Evolutionary conservation across 345 rosid species (phyloP).

Genomic region (Citrus inodora): DNA sequence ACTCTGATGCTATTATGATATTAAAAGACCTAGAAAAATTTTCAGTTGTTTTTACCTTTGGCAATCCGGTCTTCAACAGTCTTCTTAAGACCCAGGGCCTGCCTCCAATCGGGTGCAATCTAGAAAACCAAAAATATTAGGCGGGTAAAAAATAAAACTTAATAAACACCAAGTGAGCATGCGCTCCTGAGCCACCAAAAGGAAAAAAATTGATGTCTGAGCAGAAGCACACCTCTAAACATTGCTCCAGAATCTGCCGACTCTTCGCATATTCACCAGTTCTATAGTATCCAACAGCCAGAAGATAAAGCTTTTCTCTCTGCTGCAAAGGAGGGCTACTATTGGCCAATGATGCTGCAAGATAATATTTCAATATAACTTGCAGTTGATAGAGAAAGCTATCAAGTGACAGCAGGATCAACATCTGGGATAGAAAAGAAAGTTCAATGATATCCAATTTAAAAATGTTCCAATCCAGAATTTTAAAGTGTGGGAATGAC

Average conservation of each 20-base stretch:
- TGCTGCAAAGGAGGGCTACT: conserved; percentile 46
- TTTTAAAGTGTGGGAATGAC: too few species aligned
- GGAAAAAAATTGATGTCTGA: too few species aligned
- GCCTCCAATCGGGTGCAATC: conserved; percentile 88
- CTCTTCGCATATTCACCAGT: conserved; percentile 67
- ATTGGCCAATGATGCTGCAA: conserved; percentile 58
- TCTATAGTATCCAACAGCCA: conserved; percentile 76
- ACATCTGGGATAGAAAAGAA: not conserved
- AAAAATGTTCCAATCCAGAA: too few species aligned
- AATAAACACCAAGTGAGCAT: not conserved
- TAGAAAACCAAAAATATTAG: conserved; percentile 23
- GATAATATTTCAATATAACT: not conserved
- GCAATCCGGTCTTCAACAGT: conserved; percentile 60
- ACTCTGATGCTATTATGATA: not conserved
- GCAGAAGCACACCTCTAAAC: conserved; percentile 54
- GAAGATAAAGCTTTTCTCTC: conserved; percentile 75
- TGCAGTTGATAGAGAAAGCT: not conserved
- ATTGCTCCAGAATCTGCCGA: conserved; percentile 58
- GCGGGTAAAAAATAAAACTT: not conserved
- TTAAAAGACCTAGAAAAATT: not conserved
- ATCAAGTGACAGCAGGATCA: conserved; percentile 7
- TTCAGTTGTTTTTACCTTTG: conserved; percentile 36
- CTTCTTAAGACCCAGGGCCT: conserved; percentile 67
- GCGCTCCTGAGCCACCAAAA: not conserved
- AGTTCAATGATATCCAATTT: not conserved